Conservation (phyloP, 2,329 filamentous ascomycete genomes). For the Colletotrichum sp. region DNA sequence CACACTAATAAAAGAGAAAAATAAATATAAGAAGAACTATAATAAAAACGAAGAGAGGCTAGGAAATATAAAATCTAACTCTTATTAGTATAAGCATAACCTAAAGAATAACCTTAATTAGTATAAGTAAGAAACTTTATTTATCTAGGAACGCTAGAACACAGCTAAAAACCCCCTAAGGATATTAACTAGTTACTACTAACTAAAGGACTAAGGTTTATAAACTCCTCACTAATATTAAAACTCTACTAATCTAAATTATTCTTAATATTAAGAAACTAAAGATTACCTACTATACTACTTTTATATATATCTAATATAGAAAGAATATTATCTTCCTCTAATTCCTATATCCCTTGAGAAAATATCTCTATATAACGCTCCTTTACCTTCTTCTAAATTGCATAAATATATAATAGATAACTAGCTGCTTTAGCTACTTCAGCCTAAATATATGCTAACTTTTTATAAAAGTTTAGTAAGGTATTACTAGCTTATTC, state of each 20-base stretch:
- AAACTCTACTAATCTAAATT: neutral
- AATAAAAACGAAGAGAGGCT: too few species aligned
- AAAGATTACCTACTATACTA: neutral
- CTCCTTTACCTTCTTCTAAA: neutral
- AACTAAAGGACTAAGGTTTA: neutral
- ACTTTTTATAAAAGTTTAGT: neutral
- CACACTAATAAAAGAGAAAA: too few species aligned
- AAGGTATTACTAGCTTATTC: neutral
- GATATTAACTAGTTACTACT: neutral
- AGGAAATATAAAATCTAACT: too few species aligned
- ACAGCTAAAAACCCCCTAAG: neutral
- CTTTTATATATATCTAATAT: neutral
- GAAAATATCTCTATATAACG: neutral
- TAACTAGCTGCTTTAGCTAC: neutral
- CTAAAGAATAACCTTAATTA: too few species aligned
- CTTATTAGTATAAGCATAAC: too few species aligned
- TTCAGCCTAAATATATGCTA: neutral
- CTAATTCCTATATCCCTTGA: neutral
- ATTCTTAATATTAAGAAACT: neutral
- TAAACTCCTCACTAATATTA: neutral
- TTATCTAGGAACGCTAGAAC: neutral
- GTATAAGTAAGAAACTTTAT: too few species aligned
- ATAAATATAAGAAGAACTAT: too few species aligned
- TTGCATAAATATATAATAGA: neutral
- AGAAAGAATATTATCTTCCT: neutral